Conservation (phyloP, 495 filamentous ascomycete genomes). For the Choiromyces venosus region DNA sequence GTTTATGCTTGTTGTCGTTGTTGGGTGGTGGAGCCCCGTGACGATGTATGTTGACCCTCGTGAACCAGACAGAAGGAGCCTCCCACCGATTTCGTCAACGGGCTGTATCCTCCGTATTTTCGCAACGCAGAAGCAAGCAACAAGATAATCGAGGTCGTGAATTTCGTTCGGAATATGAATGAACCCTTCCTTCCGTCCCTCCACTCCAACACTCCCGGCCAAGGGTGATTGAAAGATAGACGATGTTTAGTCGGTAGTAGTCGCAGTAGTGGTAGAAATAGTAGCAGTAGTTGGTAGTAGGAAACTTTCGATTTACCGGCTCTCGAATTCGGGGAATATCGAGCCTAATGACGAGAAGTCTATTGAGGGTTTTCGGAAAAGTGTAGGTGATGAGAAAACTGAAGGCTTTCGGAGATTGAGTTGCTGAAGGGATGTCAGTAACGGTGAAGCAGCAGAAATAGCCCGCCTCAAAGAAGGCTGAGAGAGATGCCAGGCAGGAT, state of each 20-base stretch:
- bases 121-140: constrained; percentile 4
- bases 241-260: neutral
- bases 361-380: constrained; percentile 37
- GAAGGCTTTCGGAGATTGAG: constrained; percentile 41
- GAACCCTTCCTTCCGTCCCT: neutral
- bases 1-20: neutral
- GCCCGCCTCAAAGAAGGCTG: neutral
- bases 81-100: neutral
- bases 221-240: constrained; percentile 7
- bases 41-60: neutral
- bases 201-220: neutral
- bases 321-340: constrained; percentile 21
- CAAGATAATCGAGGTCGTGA: neutral
- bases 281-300: neutral
- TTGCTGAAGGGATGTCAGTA: constrained; percentile 29
- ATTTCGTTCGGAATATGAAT: neutral
- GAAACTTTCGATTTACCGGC: constrained; percentile 20
- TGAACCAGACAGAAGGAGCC: neutral
- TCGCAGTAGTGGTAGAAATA: neutral
- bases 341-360: constrained; percentile 32
- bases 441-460: neutral
- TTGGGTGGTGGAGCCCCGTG: constrained; percentile 1
- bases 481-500: neutral
- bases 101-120: neutral
- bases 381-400: constrained; percentile 19